Evolutionary conservation across 2,329 filamentous ascomycete species (phyloP).

Genomic region (Pestalotiopsis sp.): DNA sequence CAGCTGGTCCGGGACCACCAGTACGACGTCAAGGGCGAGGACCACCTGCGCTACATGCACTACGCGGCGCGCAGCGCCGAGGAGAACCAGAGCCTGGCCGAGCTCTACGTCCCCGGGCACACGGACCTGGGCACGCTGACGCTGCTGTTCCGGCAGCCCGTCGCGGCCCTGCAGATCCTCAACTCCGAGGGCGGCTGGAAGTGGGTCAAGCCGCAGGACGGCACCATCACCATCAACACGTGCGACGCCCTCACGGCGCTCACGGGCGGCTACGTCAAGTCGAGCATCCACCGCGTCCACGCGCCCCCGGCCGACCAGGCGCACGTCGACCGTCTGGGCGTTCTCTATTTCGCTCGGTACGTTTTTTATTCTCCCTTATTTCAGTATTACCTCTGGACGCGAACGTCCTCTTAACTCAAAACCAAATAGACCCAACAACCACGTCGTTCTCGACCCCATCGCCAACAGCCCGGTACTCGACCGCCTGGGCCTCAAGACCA

Average conservation of each 20-base stretch:
- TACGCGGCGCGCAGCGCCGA: constrained; percentile 41
- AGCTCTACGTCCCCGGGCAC: constrained; percentile 44
- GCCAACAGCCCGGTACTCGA: constrained; percentile 38
- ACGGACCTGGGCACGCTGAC: constrained; percentile 60
- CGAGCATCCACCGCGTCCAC: constrained; percentile 34
- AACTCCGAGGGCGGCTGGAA: constrained; percentile 45
- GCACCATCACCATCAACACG: constrained; percentile 50
- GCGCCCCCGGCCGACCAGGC: constrained; percentile 25
- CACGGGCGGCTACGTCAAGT: constrained; percentile 44
- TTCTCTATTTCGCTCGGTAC: constrained; percentile 26
- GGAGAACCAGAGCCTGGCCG: constrained; percentile 40
- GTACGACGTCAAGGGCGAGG: constrained; percentile 61
- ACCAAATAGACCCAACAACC: constrained; percentile 38
- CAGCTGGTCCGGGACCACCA: constrained; percentile 57
- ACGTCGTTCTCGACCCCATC: constrained; percentile 39
- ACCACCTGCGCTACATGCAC: constrained; percentile 66
- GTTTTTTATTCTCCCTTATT: neutral
- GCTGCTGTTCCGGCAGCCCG: constrained; percentile 59
- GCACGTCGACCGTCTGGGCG: constrained; percentile 25
- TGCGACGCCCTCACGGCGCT: constrained; percentile 47
- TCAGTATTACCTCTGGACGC: neutral
- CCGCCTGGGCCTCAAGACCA: constrained; percentile 36
- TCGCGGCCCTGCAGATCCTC: constrained; percentile 58
- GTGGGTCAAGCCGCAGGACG: constrained; percentile 45
- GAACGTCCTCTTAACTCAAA: neutral